These are phyloP conservation scores for Solidago caesia DNA, from an alignment of 129 eudicot species.

Conservation along the genomic window DNA sequence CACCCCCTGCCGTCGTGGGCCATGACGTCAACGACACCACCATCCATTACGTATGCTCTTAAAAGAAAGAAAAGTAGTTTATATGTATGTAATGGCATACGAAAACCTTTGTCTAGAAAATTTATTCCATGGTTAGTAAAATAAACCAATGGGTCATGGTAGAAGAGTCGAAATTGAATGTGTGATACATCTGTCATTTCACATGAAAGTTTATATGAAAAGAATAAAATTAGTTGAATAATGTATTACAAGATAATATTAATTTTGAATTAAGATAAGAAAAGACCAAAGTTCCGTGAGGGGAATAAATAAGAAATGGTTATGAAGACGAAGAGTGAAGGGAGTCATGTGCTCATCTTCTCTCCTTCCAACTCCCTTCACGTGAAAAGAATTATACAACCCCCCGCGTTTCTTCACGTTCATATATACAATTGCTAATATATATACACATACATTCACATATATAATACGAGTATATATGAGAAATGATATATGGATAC, in stretches of 20 bases:
- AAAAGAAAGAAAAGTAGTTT: too few species aligned
- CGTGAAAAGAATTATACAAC: constrained; percentile 35
- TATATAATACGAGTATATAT: too few species aligned
- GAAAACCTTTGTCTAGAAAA: too few species aligned
- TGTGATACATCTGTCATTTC: neutral
- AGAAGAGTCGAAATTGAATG: neutral
- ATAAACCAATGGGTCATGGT: neutral
- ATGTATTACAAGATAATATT: neutral
- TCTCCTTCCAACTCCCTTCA: constrained; percentile 27
- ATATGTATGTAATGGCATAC: too few species aligned
- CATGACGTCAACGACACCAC: too few species aligned
- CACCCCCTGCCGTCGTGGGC: too few species aligned
- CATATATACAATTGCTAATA: neutral
- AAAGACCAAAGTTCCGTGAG: constrained; percentile 27
- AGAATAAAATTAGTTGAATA: neutral
- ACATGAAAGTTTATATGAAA: neutral
- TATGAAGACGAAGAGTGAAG: constrained; percentile 17
- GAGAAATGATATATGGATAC: too few species aligned
- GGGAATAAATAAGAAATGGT: constrained; percentile 18
- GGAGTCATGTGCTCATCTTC: constrained; percentile 29
- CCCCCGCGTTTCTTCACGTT: neutral
- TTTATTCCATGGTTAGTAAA: neutral
- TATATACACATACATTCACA: constrained; percentile 1
- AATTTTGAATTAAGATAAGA: neutral
- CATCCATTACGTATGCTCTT: too few species aligned